phyloP scores from a whole-genome alignment of 139 green algal genomes.

The Asterochloris sp. region DNA sequence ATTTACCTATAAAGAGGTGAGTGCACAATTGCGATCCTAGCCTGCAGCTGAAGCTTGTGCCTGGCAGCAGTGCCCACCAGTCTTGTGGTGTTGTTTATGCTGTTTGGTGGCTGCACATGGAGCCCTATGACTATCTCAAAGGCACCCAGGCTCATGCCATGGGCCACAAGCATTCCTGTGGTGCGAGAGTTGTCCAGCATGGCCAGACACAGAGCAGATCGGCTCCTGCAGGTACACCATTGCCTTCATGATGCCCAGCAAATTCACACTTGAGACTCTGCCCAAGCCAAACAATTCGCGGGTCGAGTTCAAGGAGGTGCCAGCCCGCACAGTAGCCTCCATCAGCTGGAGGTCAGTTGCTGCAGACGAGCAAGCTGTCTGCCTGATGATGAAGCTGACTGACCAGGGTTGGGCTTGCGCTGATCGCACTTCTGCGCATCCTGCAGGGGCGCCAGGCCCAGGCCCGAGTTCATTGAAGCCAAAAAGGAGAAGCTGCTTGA shows the following conservation, averaged over 20 bases:
- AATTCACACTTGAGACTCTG: conserved; percentile 54
- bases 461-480: not conserved
- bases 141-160: conserved; percentile 10
- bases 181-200: not conserved
- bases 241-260: conserved; percentile 63
- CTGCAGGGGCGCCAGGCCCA: conserved; percentile 4
- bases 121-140: conserved; percentile 36
- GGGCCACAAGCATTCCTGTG: no score
- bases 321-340: conserved; percentile 37
- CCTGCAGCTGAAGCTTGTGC: not conserved
- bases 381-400: not conserved
- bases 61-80: not conserved
- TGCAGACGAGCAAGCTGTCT: not conserved
- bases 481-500: conserved; percentile 7
- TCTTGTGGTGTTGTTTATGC: conserved; percentile 21
- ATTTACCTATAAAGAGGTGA: no score
- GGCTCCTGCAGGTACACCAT: conserved; percentile 33
- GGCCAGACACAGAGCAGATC: not conserved
- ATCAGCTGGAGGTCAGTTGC: conserved; percentile 38
- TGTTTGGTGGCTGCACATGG: not conserved
- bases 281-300: conserved; percentile 53
- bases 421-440: not conserved
- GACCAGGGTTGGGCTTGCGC: no score
- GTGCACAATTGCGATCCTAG: no score
- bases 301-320: conserved; percentile 41